Conservation (phyloP, 2,329 filamentous ascomycete species). For the Penicillium sclerotiorum region DNA sequence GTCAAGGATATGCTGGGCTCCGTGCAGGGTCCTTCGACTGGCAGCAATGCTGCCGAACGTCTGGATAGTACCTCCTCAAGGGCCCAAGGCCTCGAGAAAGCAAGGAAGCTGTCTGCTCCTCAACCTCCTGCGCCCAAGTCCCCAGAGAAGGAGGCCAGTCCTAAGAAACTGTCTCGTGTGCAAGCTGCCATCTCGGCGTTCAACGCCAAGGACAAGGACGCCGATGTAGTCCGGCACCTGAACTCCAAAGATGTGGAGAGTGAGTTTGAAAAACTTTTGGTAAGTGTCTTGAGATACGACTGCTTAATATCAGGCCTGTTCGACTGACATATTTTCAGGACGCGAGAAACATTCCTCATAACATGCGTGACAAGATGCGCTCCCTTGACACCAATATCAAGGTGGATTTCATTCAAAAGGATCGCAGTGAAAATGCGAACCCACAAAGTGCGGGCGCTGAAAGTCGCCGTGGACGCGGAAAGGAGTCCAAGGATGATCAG, state of each 20-base stretch:
- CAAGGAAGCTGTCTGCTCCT: slow-evolving; percentile 35
- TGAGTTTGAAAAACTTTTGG: slow-evolving; percentile 64
- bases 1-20: slow-evolving; percentile 38
- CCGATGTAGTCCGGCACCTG: slow-evolving; percentile 46
- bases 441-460: slow-evolving; percentile 45
- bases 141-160: slow-evolving; percentile 34
- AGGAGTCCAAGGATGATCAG: slow-evolving; percentile 43
- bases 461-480: slow-evolving; percentile 45
- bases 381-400: slow-evolving; percentile 88
- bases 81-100: slow-evolving; percentile 18
- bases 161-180: slow-evolving; percentile 58
- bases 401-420: slow-evolving; percentile 90
- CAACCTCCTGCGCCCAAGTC: slow-evolving; percentile 33
- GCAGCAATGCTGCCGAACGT: slow-evolving; percentile 14
- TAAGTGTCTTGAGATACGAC: slow-evolving; percentile 41
- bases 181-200: slow-evolving; percentile 67
- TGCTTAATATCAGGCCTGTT: neutral
- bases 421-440: slow-evolving; percentile 69
- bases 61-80: slow-evolving; percentile 22
- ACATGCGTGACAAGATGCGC: slow-evolving; percentile 93
- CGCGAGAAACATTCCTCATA: slow-evolving; percentile 87
- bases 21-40: slow-evolving; percentile 29
- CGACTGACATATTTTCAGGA: slow-evolving; percentile 59
- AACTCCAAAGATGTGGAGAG: slow-evolving; percentile 61
- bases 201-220: slow-evolving; percentile 57